A percentile compares a stretch with the other conserved stretches of the same genome.
Conservation (phyloP, 768 basidiomycete species). For the Suillus lakei region DNA sequence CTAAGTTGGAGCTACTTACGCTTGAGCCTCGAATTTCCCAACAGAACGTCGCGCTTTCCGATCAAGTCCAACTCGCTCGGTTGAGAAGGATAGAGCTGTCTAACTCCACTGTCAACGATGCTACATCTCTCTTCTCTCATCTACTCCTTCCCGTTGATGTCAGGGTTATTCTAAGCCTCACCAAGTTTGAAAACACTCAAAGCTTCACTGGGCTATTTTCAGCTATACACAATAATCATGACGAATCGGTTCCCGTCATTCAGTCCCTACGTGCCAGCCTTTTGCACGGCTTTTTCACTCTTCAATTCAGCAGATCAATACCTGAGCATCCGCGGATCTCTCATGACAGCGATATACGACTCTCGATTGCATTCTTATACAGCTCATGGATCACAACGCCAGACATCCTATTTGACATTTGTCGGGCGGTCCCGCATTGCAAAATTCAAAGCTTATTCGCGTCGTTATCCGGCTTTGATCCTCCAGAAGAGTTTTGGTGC, state of each 20-base stretch:
- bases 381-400: too few species aligned
- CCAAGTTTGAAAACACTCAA: neutral
- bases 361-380: neutral
- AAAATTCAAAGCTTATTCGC: neutral
- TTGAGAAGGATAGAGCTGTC: neutral
- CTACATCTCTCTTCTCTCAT: neutral
- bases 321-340: neutral
- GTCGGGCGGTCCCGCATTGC: neutral
- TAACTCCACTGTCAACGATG: neutral
- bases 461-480: neutral
- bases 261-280: neutral
- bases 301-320: neutral
- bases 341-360: neutral
- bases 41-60: neutral
- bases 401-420: neutral
- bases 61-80: neutral
- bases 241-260: neutral
- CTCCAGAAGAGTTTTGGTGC: neutral
- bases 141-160: neutral
- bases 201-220: neutral
- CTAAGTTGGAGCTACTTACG: constrained; percentile 35
- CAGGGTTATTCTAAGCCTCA: neutral
- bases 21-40: constrained; percentile 24
- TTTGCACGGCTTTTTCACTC: neutral
- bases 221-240: neutral